Percentiles rank a stretch among this genome's conserved stretches.
Evolutionary conservation across 2,329 filamentous ascomycete species (phyloP).

Genomic region (Aspergillus nomiae): DNA sequence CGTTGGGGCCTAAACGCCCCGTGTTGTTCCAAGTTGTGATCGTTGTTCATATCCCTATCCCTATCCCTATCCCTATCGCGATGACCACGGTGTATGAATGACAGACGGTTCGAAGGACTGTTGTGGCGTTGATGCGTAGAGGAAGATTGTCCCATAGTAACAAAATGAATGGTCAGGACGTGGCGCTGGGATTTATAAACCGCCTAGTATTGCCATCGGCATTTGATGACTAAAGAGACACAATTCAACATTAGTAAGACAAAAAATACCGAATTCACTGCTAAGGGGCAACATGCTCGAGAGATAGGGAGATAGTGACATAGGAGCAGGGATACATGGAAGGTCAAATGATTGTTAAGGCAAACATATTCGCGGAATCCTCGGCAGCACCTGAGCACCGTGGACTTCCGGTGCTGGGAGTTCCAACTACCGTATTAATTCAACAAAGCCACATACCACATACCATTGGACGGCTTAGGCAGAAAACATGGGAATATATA

Average conservation of each 20-base stretch:
- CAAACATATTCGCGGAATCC: constrained; percentile 10
- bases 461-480: constrained; percentile 21
- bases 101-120: constrained; percentile 24
- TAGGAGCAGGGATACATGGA: background rate
- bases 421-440: background rate
- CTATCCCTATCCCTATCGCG: constrained; percentile 39
- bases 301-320: background rate
- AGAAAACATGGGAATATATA: background rate
- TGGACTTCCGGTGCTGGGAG: background rate
- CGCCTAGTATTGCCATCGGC: constrained; percentile 33
- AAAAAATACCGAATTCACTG: constrained; percentile 4
- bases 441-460: background rate
- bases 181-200: constrained; percentile 27
- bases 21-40: constrained; percentile 29
- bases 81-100: constrained; percentile 24
- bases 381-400: constrained; percentile 6
- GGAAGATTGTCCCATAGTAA: constrained; percentile 48
- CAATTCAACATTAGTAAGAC: constrained; percentile 23
- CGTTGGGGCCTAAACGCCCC: constrained; percentile 23
- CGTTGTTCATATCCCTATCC: constrained; percentile 38
- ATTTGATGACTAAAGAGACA: constrained; percentile 24
- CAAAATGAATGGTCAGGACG: constrained; percentile 20
- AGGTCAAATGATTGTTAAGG: constrained; percentile 8
- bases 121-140: constrained; percentile 40
- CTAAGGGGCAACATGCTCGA: background rate